Conservation (phyloP, 352 stramenopile species). For the Chrysophaeum taylorii region DNA sequence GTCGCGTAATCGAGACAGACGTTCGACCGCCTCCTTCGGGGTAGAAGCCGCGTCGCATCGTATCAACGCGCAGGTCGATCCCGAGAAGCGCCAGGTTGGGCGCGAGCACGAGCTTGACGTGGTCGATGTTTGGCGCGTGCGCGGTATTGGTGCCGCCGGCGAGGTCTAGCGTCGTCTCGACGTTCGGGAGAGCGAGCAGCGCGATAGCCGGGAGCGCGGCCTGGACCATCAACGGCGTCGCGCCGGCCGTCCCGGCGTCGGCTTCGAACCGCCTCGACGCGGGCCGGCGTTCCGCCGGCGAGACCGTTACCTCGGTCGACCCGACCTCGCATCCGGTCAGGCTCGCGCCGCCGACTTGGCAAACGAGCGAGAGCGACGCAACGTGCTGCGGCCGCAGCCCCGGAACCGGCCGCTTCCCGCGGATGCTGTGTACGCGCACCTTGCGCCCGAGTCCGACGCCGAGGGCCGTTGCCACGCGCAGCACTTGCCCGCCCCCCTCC, state of each 20-base stretch:
- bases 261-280: neutral
- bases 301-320: neutral
- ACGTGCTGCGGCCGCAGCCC: constrained; percentile 1
- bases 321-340: neutral
- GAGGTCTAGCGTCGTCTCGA: too few relatives aligned
- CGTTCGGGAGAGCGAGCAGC: too few relatives aligned
- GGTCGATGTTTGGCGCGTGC: too few relatives aligned
- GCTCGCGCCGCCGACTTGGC: neutral
- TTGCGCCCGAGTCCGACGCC: neutral
- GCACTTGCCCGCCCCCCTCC: neutral
- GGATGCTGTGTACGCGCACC: neutral
- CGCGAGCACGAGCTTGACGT: neutral
- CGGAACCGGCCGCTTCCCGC: neutral
- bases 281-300: neutral
- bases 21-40: neutral
- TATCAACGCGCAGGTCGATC: neutral
- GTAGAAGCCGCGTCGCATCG: neutral
- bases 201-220: neutral
- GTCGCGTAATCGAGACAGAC: too few relatives aligned
- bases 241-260: neutral
- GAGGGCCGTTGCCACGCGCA: neutral
- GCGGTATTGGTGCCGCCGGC: too few relatives aligned
- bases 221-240: neutral
- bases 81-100: neutral
- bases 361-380: neutral